A percentile compares a stretch with the other conserved stretches of the same genome.
These are phyloP conservation scores for Neofusicoccum umdonicola DNA, from an alignment of 2,329 filamentous ascomycete genomes.

Conservation along the genomic window DNA sequence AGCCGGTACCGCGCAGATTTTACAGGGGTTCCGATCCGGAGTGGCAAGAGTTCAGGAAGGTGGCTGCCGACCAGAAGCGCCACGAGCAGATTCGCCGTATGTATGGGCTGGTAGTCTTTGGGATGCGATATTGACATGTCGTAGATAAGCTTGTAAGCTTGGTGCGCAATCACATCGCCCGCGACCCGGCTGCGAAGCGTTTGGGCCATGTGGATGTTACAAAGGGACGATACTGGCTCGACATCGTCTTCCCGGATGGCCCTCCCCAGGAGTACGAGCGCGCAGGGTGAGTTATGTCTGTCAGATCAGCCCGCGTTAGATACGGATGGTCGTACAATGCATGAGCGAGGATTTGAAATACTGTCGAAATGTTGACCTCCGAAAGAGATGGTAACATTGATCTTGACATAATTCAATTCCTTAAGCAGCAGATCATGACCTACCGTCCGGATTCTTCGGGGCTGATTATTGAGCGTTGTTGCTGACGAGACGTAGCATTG, in stretches of 20 bases:
- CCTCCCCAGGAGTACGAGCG: conserved; percentile 50
- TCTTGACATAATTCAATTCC: too few relatives aligned
- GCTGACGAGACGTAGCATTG: conserved; percentile 20
- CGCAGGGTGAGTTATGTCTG: conserved; percentile 33
- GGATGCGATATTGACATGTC: conserved; percentile 15
- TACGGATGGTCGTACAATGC: too few relatives aligned
- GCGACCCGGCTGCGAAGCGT: conserved; percentile 7
- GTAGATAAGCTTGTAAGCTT: conserved; percentile 37
- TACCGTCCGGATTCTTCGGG: neutral
- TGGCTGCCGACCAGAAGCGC: conserved; percentile 43
- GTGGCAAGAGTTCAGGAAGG: conserved; percentile 50
- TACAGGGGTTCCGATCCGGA: conserved; percentile 54
- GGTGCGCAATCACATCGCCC: conserved; percentile 27
- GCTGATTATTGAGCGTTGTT: conserved; percentile 28
- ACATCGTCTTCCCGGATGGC: conserved; percentile 48
- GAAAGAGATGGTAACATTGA: too few relatives aligned
- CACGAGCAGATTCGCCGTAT: conserved; percentile 24
- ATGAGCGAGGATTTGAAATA: too few relatives aligned
- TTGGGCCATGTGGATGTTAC: conserved; percentile 41
- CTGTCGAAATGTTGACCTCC: too few relatives aligned
- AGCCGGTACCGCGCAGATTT: conserved; percentile 38
- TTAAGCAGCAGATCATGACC: neutral
- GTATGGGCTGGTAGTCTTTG: neutral
- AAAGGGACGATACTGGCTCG: conserved; percentile 47
- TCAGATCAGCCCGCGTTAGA: conserved; percentile 4